A percentile compares a stretch with the other conserved stretches of the same genome.
Evolutionary conservation across 2,329 filamentous ascomycete genomes (phyloP).

Genomic region (Trichoderma cornu-damae): DNA sequence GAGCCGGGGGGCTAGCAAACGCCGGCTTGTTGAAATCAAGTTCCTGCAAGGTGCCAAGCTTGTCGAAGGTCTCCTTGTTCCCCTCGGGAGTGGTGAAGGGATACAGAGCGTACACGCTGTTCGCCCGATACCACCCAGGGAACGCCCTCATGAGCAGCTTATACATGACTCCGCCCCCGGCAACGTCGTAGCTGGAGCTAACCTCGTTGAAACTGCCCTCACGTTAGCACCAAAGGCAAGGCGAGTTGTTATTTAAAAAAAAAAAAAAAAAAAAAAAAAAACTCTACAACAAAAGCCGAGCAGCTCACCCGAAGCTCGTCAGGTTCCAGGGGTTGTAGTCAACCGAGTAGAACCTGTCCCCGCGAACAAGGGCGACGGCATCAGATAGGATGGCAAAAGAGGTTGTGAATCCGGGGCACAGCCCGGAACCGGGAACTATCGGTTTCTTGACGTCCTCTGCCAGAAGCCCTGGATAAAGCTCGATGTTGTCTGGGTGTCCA

Average conservation of each 20-base stretch:
- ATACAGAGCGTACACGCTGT: constrained; percentile 27
- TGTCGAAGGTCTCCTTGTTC: constrained; percentile 22
- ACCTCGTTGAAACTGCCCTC: background rate
- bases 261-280: no score
- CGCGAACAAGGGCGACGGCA: constrained; percentile 63
- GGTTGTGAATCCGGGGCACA: background rate
- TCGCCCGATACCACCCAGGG: constrained; percentile 20
- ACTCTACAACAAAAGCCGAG: background rate
- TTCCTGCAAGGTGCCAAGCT: constrained; percentile 20
- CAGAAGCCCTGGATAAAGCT: constrained; percentile 61
- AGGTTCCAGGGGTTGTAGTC: constrained; percentile 39
- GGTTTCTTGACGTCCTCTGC: constrained; percentile 58
- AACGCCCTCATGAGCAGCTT: constrained; percentile 25
- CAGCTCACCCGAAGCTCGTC: constrained; percentile 24
- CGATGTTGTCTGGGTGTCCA: constrained; percentile 56
- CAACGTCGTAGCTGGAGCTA: constrained; percentile 9
- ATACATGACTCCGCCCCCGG: constrained; percentile 23
- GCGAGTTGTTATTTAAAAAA: background rate
- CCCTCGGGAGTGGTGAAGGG: constrained; percentile 26
- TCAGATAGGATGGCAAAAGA: constrained; percentile 58
- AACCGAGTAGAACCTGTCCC: constrained; percentile 60
- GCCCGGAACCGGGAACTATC: background rate
- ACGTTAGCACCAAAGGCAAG: background rate
- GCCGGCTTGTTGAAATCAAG: constrained; percentile 26
- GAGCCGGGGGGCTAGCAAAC: constrained; percentile 17